A percentile compares a stretch with the other conserved stretches of the same genome.
Evolutionary conservation across 345 rosid genomes (phyloP).

Genomic region (Brassica incana): DNA sequence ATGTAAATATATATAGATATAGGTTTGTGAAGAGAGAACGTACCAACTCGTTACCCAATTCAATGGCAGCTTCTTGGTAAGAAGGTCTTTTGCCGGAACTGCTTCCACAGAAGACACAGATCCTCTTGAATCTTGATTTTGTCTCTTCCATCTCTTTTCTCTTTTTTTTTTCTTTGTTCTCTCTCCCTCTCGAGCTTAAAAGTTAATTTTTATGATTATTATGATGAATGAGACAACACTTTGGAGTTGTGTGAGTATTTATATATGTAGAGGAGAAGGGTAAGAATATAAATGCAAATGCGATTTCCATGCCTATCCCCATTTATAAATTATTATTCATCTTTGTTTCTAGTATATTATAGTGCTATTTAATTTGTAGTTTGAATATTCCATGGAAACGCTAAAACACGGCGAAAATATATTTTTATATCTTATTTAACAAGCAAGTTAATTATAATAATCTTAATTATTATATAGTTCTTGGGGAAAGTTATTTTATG

Average conservation of each 20-base stretch:
- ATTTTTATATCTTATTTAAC: not conserved
- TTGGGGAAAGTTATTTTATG: slow-evolving; percentile 36
- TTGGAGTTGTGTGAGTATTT: slow-evolving; percentile 31
- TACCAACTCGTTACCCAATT: slow-evolving; percentile 83
- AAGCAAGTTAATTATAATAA: slow-evolving; percentile 14
- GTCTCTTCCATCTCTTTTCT: slow-evolving; percentile 45
- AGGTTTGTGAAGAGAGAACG: not conserved
- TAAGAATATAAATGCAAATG: slow-evolving; percentile 33
- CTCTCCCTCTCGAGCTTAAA: slow-evolving; percentile 28
- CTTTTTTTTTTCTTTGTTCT: not conserved
- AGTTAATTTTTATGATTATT: slow-evolving; percentile 29
- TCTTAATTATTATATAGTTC: not conserved
- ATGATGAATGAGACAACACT: slow-evolving; percentile 38
- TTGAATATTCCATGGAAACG: slow-evolving; percentile 33
- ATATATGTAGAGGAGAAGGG: slow-evolving; percentile 19
- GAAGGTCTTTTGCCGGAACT: slow-evolving; percentile 73
- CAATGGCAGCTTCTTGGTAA: slow-evolving; percentile 84
- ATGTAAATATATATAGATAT: not conserved
- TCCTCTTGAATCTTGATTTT: slow-evolving; percentile 72
- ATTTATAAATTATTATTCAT: slow-evolving; percentile 16
- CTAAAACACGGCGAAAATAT: slow-evolving; percentile 5
- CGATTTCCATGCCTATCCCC: slow-evolving; percentile 35
- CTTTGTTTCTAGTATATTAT: not conserved
- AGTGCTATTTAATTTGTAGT: slow-evolving; percentile 2
- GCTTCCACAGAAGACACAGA: slow-evolving; percentile 92